Evolutionary conservation across 139 green algal genomes (phyloP).

Genomic region (Dunaliella primolecta): DNA sequence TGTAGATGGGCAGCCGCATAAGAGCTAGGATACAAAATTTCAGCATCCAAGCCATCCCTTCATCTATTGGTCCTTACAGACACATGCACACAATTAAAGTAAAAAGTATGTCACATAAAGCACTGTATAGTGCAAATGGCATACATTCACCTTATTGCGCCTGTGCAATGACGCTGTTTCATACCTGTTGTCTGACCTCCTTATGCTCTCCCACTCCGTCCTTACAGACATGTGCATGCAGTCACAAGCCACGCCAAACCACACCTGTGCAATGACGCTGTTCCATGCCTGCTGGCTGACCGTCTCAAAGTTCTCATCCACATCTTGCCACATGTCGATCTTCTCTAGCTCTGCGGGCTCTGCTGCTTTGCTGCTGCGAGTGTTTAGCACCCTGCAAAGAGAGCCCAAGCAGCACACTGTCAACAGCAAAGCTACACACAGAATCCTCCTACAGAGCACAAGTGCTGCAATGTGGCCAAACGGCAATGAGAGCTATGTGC

Average conservation of each 20-base stretch:
- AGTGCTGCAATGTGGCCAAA: too few relatives aligned
- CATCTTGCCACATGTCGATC: constrained; percentile 51
- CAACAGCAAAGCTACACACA: too few relatives aligned
- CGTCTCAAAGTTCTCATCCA: constrained; percentile 55
- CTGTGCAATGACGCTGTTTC: constrained; percentile 59
- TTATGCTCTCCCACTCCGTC: too few relatives aligned
- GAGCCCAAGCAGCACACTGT: background rate
- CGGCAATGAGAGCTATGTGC: too few relatives aligned
- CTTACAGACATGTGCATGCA: background rate
- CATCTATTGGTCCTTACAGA: too few relatives aligned
- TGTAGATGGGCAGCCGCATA: too few relatives aligned
- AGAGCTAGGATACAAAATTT: too few relatives aligned
- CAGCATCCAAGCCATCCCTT: too few relatives aligned
- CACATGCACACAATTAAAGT: background rate
- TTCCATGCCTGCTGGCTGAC: constrained; percentile 59
- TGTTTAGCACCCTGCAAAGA: constrained; percentile 34
- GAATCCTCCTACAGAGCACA: too few relatives aligned
- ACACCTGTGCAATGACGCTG: constrained; percentile 51
- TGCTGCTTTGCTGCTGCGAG: constrained; percentile 34
- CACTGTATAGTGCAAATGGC: too few relatives aligned
- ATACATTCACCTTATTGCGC: constrained; percentile 21
- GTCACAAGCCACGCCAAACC: background rate
- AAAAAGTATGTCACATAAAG: too few relatives aligned
- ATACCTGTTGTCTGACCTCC: constrained; percentile 45
- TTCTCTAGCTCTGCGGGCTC: constrained; percentile 40